Base-by-base conservation (phyloP, 805 yeast genomes). In the Yamadazyma ubonensis region DNA sequence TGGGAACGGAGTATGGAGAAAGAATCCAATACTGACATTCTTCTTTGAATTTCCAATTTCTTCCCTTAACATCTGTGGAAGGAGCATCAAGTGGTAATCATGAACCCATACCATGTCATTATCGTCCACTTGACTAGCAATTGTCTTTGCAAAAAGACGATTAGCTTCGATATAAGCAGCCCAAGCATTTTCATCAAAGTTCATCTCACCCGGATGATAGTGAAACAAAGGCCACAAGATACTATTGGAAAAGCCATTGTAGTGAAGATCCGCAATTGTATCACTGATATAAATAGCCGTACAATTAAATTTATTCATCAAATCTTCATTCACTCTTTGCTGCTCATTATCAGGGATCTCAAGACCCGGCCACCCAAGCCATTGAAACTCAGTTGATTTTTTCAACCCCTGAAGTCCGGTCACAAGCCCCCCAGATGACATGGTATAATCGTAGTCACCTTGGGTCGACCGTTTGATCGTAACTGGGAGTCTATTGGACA, bases 141-240 rank as follows among this genome's bases (percentile, higher is more conserved):
- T 80, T 29, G 75, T 83, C 27, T 77, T 69, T 9, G 96, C 93
- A 67, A 93, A 93, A 44, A 76, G 69, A 42, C 81, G 67, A 58
- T 93, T 93, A 5, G 98, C 98, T 59, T 88, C 93, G 41, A 88
- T 85, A 61, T 93, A 93, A 1, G 98, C 98, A 39, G 90, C 90
- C 99, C 99, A 93, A 1, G 97, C 96, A 46, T 79, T 80, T 59
- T 93, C 99, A 63, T 93, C 99, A 57, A 93, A 93, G 59, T 87
- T 90, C 85, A 95, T 93, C 62, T 95, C 99, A 45, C 98, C 99
- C 0, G 99, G 99, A 58, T 93, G 99, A 64, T 93, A 93, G 61
- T 93, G 99, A 70, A 93, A 93, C 45, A 95, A 66, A 1, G 99
- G 99, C 99, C 99, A 93, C 48, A 93, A 68, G 48, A 93, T 93